Conservation (phyloP, 495 filamentous ascomycete species). For the Penicillium soppii region DNA sequence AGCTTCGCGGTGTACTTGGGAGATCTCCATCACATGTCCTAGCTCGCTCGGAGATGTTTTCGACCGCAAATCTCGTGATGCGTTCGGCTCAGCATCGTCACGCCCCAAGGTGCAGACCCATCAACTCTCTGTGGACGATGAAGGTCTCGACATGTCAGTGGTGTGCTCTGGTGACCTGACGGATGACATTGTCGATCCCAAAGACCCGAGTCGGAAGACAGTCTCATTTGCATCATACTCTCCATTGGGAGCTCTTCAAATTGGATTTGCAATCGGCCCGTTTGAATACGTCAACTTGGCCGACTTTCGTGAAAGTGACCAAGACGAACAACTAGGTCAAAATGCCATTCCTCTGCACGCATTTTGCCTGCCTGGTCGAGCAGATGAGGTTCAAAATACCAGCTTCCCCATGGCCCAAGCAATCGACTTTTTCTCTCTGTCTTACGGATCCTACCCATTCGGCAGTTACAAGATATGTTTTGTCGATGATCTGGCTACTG, state of each 20-base stretch:
- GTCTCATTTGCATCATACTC: slow-evolving; percentile 73
- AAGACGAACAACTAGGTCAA: slow-evolving; percentile 82
- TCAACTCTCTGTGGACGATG: slow-evolving; percentile 69
- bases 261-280: slow-evolving; percentile 89
- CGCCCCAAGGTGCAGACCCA: slow-evolving; percentile 23
- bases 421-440: slow-evolving; percentile 81
- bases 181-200: slow-evolving; percentile 74
- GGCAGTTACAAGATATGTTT: slow-evolving; percentile 88
- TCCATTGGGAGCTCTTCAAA: slow-evolving; percentile 76
- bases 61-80: slow-evolving; percentile 35
- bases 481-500: slow-evolving; percentile 77
- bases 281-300: slow-evolving; percentile 91
- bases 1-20: slow-evolving; percentile 78
- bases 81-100: slow-evolving; percentile 10
- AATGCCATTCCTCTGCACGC: slow-evolving; percentile 83
- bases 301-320: slow-evolving; percentile 83
- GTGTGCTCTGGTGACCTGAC: slow-evolving; percentile 85
- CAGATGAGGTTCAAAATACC: slow-evolving; percentile 77
- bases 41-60: slow-evolving; percentile 85
- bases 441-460: slow-evolving; percentile 84
- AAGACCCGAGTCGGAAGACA: slow-evolving; percentile 74
- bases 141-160: slow-evolving; percentile 79
- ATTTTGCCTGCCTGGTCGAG: slow-evolving; percentile 83
- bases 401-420: slow-evolving; percentile 74
- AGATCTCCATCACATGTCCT: slow-evolving; percentile 79